These are phyloP conservation scores for Pyrenochaeta sp. DNA, from an alignment of 2,329 filamentous ascomycete genomes.

Conservation along the genomic window DNA sequence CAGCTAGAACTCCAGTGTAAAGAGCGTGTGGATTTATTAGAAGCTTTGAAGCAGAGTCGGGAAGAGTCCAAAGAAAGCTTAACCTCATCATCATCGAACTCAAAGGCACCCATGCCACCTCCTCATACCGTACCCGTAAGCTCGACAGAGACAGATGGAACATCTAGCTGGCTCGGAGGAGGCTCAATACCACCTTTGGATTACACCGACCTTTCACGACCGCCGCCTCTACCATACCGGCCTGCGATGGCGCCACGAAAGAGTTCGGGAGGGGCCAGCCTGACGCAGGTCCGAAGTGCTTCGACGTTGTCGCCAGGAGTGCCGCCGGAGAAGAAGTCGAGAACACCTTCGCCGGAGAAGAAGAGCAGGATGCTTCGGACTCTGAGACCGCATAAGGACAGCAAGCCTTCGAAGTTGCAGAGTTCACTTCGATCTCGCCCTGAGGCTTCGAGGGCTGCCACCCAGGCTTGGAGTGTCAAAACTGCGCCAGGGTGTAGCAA, in stretches of 20 bases:
- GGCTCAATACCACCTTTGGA: slow-evolving; percentile 82
- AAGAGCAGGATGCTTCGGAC: slow-evolving; percentile 66
- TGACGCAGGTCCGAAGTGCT: slow-evolving; percentile 29
- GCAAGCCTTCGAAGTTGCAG: slow-evolving; percentile 55
- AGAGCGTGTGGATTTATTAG: slow-evolving; percentile 87
- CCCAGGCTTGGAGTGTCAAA: slow-evolving; percentile 64
- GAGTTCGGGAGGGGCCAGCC: slow-evolving; percentile 49
- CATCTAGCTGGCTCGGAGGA: slow-evolving; percentile 71
- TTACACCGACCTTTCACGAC: slow-evolving; percentile 82
- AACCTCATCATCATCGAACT: slow-evolving; percentile 19
- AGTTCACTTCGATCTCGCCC: slow-evolving; percentile 55
- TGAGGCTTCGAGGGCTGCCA: slow-evolving; percentile 68
- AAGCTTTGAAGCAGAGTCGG: slow-evolving; percentile 75
- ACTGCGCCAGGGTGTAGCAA: slow-evolving; percentile 22
- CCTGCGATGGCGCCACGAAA: slow-evolving; percentile 57
- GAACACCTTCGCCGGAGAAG: slow-evolving; percentile 69
- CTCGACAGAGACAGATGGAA: slow-evolving; percentile 17
- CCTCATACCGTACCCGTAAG: slow-evolving; percentile 22
- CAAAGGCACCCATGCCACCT: slow-evolving; percentile 33
- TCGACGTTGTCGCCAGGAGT: slow-evolving; percentile 45
- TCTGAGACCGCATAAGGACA: slow-evolving; percentile 56
- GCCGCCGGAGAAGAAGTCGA: slow-evolving; percentile 54
- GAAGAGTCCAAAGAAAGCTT: slow-evolving; percentile 57
- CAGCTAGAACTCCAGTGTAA: slow-evolving; percentile 91
- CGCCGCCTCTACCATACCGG: slow-evolving; percentile 65